These are phyloP conservation scores for Lumnitzera littorea DNA, from an alignment of 345 rosid genomes.

Conservation along the genomic window DNA sequence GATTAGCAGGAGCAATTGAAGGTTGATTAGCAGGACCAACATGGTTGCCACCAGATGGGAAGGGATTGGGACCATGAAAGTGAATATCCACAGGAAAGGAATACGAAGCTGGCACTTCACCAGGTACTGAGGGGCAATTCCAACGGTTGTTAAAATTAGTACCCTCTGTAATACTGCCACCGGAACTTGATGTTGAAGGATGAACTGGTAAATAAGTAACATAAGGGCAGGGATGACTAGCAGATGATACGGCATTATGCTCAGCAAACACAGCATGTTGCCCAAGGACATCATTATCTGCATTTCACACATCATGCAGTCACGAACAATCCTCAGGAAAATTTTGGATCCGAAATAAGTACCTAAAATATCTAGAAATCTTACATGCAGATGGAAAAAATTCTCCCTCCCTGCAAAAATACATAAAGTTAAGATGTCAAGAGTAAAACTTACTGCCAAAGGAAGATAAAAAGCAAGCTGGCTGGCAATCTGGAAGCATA, in stretches of 20 bases:
- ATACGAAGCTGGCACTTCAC: slow-evolving; percentile 68
- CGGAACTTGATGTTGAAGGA: slow-evolving; percentile 68
- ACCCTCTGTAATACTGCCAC: slow-evolving; percentile 61
- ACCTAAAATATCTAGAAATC: slow-evolving; percentile 18
- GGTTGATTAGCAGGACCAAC: slow-evolving; percentile 51
- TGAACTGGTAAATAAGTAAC: slow-evolving; percentile 78
- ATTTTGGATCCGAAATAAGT: neutral
- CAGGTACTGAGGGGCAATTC: slow-evolving; percentile 64
- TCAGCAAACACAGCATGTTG: slow-evolving; percentile 68
- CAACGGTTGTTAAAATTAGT: slow-evolving; percentile 61
- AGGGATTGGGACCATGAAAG: slow-evolving; percentile 71
- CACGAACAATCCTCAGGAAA: slow-evolving; percentile 1
- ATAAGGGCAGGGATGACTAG: slow-evolving; percentile 85
- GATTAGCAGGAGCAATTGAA: slow-evolving; percentile 42
- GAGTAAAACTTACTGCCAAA: slow-evolving; percentile 1
- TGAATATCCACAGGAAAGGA: slow-evolving; percentile 75
- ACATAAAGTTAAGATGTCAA: neutral
- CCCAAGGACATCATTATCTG: slow-evolving; percentile 78
- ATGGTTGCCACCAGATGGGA: slow-evolving; percentile 49
- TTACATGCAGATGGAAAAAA: slow-evolving; percentile 77
- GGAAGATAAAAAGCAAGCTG: slow-evolving; percentile 10
- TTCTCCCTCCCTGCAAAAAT: slow-evolving; percentile 69
- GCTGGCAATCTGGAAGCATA: neutral
- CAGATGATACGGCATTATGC: slow-evolving; percentile 59
- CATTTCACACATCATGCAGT: slow-evolving; percentile 18